A percentile compares a stretch with the other conserved stretches of the same genome.
phyloP scores from a whole-genome alignment of 164 flowering plant genomes.

The Annona squamosa region DNA sequence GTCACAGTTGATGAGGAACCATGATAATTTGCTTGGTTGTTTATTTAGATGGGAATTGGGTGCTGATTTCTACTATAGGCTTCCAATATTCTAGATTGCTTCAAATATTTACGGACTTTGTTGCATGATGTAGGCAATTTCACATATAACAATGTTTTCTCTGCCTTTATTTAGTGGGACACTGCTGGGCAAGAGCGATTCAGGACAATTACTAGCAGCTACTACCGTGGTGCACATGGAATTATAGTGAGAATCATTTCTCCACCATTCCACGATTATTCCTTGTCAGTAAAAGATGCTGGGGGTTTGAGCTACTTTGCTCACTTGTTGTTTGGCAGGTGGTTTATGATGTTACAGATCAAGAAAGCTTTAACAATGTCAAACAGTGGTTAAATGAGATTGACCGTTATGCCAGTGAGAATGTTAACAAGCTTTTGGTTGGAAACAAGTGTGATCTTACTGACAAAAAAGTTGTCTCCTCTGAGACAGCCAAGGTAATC shows the following conservation, averaged over 20 bases:
- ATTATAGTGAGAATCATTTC: constrained; percentile 45
- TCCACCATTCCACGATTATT: not conserved
- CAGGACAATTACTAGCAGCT: constrained; percentile 83
- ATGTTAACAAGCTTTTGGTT: constrained; percentile 41
- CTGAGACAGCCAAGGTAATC: constrained; percentile 34
- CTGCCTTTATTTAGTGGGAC: constrained; percentile 45
- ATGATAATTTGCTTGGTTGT: not conserved
- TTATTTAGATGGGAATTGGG: not conserved
- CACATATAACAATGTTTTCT: not conserved
- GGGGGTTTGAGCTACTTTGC: not conserved
- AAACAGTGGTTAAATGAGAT: constrained; percentile 43
- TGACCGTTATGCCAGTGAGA: constrained; percentile 40
- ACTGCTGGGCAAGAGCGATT: constrained; percentile 90
- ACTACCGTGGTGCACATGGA: constrained; percentile 86
- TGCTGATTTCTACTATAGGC: not conserved
- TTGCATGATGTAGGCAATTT: not conserved
- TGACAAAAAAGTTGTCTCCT: constrained; percentile 31
- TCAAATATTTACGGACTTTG: not conserved
- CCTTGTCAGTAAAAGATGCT: not conserved
- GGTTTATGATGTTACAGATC: constrained; percentile 42
- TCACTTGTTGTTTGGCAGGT: constrained; percentile 17
- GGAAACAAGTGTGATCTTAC: constrained; percentile 40
- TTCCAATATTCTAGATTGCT: not conserved
- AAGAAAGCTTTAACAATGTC: constrained; percentile 41
- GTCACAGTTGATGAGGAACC: too few relatives aligned